Evolutionary conservation across 2,329 filamentous ascomycete genomes (phyloP).

Genomic region (Cucurbitaria berberidis): DNA sequence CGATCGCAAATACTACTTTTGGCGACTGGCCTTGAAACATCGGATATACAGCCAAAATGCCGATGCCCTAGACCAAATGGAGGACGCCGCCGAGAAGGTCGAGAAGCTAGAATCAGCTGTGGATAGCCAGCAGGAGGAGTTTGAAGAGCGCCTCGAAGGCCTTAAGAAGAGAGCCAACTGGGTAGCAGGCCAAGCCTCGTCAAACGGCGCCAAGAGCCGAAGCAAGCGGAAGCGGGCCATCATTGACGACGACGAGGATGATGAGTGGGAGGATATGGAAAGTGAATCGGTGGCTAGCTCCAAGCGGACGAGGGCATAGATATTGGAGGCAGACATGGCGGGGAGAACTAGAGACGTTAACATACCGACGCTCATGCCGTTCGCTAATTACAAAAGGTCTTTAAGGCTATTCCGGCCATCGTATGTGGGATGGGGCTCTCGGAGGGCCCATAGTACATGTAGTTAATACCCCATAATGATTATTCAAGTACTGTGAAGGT

Average conservation of each 20-base stretch:
- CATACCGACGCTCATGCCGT: neutral
- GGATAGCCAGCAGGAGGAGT: slow-evolving; percentile 72
- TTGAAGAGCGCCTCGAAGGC: slow-evolving; percentile 67
- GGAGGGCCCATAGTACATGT: slow-evolving; percentile 1
- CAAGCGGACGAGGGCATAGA: slow-evolving; percentile 33
- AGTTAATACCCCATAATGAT: slow-evolving; percentile 11
- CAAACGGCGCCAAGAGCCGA: slow-evolving; percentile 22
- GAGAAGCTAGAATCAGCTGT: slow-evolving; percentile 75
- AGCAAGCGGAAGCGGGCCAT: slow-evolving; percentile 46
- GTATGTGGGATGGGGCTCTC: neutral
- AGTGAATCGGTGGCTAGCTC: slow-evolving; percentile 35
- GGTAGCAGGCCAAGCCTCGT: slow-evolving; percentile 21
- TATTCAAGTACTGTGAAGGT: neutral
- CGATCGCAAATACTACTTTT: slow-evolving; percentile 70
- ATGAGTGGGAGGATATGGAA: slow-evolving; percentile 46
- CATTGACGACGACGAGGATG: slow-evolving; percentile 48
- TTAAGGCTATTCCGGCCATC: neutral
- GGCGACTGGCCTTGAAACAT: slow-evolving; percentile 77
- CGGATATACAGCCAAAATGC: slow-evolving; percentile 77
- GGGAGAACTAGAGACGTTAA: neutral
- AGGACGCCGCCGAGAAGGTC: slow-evolving; percentile 68
- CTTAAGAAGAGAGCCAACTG: slow-evolving; percentile 45
- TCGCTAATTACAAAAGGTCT: neutral
- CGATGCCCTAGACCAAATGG: slow-evolving; percentile 71
- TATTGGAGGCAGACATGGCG: neutral